Percentiles rank a stretch among this genome's conserved stretches.
These are phyloP conservation scores for Maudiozyma saulgeensis DNA, from an alignment of 805 yeast genomes.

Conservation along the genomic window DNA sequence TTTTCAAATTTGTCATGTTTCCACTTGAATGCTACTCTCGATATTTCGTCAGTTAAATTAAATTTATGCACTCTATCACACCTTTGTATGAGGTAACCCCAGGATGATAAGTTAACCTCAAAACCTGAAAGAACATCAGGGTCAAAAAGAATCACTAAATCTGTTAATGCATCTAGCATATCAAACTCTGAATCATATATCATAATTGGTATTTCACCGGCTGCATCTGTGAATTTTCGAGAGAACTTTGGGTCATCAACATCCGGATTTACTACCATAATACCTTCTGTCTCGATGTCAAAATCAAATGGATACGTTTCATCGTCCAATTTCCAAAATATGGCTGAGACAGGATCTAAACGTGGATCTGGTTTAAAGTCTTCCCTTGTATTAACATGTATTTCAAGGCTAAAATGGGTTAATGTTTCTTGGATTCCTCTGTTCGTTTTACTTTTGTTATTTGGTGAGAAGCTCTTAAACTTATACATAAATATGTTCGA, in stretches of 20 bases:
- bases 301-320: slow-evolving; percentile 30
- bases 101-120: slow-evolving; percentile 69
- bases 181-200: slow-evolving; percentile 45
- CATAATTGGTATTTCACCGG: slow-evolving; percentile 28
- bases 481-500: slow-evolving; percentile 11
- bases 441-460: slow-evolving; percentile 23
- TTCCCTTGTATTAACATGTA: slow-evolving; percentile 51
- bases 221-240: slow-evolving; percentile 8
- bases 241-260: slow-evolving; percentile 1
- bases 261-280: slow-evolving; percentile 17
- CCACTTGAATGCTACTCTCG: slow-evolving; percentile 45
- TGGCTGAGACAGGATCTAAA: slow-evolving; percentile 45
- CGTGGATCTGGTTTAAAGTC: slow-evolving; percentile 54
- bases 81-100: slow-evolving; percentile 85
- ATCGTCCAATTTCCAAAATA: slow-evolving; percentile 56
- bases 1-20: slow-evolving; percentile 50
- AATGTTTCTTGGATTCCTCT: slow-evolving; percentile 38
- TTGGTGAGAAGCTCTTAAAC: slow-evolving; percentile 3
- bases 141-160: slow-evolving; percentile 52
- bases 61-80: slow-evolving; percentile 35
- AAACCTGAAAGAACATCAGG: slow-evolving; percentile 86
- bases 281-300: slow-evolving; percentile 32
- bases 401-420: slow-evolving; percentile 55
- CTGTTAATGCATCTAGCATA: slow-evolving; percentile 46
- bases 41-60: slow-evolving; percentile 48